phyloP scores from a whole-genome alignment of 1,284 basidiomycete genomes.

The Trametes versicolor region DNA sequence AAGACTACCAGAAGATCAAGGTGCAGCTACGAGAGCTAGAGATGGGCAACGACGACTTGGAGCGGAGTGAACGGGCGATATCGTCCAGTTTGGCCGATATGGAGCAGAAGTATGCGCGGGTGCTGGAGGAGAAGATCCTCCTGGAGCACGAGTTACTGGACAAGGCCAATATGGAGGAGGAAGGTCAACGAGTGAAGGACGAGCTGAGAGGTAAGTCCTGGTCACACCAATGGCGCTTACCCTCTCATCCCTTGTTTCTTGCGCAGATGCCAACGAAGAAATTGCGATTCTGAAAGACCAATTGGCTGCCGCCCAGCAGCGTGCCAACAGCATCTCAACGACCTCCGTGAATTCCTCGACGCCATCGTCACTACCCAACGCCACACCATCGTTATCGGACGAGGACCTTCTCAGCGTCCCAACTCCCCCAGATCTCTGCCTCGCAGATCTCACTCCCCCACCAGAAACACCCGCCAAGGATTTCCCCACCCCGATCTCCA shows the following conservation, averaged over 20 bases:
- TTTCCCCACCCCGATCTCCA: slow-evolving; percentile 34
- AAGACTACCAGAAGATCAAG: slow-evolving; percentile 83
- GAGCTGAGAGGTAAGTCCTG: slow-evolving; percentile 85
- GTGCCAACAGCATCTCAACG: slow-evolving; percentile 37
- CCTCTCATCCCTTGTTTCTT: slow-evolving; percentile 15
- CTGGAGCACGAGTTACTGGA: slow-evolving; percentile 96
- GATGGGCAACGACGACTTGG: slow-evolving; percentile 96
- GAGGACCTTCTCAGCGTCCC: slow-evolving; percentile 66
- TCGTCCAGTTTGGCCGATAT: slow-evolving; percentile 92
- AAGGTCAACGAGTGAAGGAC: slow-evolving; percentile 92
- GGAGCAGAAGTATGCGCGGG: slow-evolving; percentile 90
- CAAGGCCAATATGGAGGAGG: slow-evolving; percentile 91
- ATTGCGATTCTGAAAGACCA: slow-evolving; percentile 86
- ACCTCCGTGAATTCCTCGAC: slow-evolving; percentile 38
- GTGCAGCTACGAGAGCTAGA: slow-evolving; percentile 89
- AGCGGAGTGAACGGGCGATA: slow-evolving; percentile 91
- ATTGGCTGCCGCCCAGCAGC: slow-evolving; percentile 53
- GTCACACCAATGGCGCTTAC: background rate
- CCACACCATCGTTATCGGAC: slow-evolving; percentile 49
- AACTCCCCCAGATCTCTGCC: slow-evolving; percentile 67
- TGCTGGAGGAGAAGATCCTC: slow-evolving; percentile 96
- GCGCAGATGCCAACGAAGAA: slow-evolving; percentile 85
- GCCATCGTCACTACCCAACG: slow-evolving; percentile 40
- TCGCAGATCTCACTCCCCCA: slow-evolving; percentile 64
- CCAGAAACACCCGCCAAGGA: slow-evolving; percentile 50